phyloP scores from a whole-genome alignment of 139 green algal genomes.

The Chlorokybus atmophyticus region DNA sequence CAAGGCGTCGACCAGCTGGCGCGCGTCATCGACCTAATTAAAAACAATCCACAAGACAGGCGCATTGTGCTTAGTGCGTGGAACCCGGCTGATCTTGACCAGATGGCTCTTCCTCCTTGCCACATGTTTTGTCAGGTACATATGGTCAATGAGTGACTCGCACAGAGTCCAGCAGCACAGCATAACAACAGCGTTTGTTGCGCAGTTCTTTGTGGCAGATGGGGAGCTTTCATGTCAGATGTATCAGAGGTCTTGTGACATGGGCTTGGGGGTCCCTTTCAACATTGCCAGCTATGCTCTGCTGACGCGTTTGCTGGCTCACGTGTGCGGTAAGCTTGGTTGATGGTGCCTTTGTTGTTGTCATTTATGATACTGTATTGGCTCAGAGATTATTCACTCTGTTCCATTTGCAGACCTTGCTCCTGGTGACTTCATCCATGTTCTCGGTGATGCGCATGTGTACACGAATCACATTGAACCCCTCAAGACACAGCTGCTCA shows the following conservation, averaged over 20 bases:
- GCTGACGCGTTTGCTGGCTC: slow-evolving; percentile 83
- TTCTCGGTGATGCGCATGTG: slow-evolving; percentile 90
- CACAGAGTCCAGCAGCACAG: no score
- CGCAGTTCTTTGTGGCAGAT: slow-evolving; percentile 93
- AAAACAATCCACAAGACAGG: slow-evolving; percentile 73
- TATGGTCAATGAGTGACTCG: no score
- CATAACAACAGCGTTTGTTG: no score
- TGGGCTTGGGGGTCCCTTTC: slow-evolving; percentile 97
- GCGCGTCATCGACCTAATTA: slow-evolving; percentile 67
- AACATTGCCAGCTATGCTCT: slow-evolving; percentile 97
- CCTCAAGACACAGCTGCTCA: slow-evolving; percentile 80
- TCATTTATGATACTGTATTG: slow-evolving; percentile 87
- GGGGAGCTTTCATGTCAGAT: slow-evolving; percentile 95
- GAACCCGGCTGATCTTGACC: slow-evolving; percentile 82
- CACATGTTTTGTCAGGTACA: slow-evolving; percentile 74
- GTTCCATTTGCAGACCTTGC: slow-evolving; percentile 65
- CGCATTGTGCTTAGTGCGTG: slow-evolving; percentile 93
- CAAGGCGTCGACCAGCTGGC: slow-evolving; percentile 90
- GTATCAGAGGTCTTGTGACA: slow-evolving; percentile 94
- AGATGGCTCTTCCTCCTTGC: slow-evolving; percentile 97
- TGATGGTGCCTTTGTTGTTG: slow-evolving; percentile 69
- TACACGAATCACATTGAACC: slow-evolving; percentile 96
- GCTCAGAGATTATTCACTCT: no score
- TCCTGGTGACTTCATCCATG: slow-evolving; percentile 87
- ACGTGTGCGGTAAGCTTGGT: slow-evolving; percentile 51